Conservation (phyloP, 306 rosid genomes). For the Amphicarpaea edgeworthii region DNA sequence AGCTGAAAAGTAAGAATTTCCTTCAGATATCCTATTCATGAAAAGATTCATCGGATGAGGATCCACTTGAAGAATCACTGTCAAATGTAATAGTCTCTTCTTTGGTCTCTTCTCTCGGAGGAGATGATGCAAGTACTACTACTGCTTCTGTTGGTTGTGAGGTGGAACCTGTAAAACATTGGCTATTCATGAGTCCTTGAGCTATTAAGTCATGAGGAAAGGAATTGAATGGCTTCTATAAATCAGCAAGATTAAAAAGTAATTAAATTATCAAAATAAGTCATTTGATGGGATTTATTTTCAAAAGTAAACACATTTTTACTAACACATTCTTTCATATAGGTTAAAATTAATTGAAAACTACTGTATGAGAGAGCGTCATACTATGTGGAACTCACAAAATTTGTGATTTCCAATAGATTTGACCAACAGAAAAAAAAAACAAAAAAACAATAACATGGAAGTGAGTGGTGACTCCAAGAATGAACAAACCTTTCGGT, state of each 20-base stretch:
- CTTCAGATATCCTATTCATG: conserved; percentile 48
- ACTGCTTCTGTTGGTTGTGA: conserved; percentile 63
- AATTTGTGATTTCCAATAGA: too few species aligned
- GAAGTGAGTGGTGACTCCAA: conserved; percentile 12
- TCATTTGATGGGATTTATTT: conserved; percentile 1
- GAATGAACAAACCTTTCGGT: conserved; percentile 75
- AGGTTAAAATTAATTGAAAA: too few species aligned
- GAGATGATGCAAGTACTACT: conserved; percentile 68
- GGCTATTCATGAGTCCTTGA: conserved; percentile 21
- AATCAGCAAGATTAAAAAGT: conserved; percentile 15
- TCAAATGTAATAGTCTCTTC: conserved; percentile 50
- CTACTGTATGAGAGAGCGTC: too few species aligned
- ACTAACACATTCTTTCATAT: too few species aligned
- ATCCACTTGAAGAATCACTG: conserved; percentile 86
- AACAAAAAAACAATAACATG: not conserved
- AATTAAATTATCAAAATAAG: conserved; percentile 28
- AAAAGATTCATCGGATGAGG: conserved; percentile 70
- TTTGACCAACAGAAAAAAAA: too few species aligned
- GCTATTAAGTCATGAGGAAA: conserved; percentile 21
- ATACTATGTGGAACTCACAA: too few species aligned
- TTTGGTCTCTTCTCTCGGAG: conserved; percentile 53
- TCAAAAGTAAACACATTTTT: too few species aligned
- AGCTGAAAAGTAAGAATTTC: conserved; percentile 18
- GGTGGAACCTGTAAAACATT: conserved; percentile 61
- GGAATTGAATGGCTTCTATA: not conserved